phyloP scores from a whole-genome alignment of 2,329 filamentous ascomycete species.

The Cladosporium austrohemisphaericum region DNA sequence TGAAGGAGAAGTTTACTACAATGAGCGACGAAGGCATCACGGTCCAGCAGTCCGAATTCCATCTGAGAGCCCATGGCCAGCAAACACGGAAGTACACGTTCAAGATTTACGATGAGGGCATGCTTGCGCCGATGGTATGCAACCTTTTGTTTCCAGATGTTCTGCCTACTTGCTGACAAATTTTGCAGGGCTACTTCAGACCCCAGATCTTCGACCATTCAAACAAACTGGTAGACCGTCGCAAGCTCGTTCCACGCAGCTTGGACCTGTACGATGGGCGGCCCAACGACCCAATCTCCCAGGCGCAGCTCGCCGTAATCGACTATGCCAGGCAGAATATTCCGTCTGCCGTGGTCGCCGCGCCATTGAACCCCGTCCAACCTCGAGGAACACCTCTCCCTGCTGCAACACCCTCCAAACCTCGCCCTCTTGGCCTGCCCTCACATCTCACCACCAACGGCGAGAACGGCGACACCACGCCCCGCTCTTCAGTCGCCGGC shows the following conservation, averaged over 20 bases:
- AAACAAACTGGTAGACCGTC: constrained; percentile 72
- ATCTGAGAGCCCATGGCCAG: constrained; percentile 81
- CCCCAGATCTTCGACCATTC: constrained; percentile 81
- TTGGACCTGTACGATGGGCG: constrained; percentile 92
- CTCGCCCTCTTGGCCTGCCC: constrained; percentile 59
- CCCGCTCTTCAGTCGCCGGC: constrained; percentile 78
- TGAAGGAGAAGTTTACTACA: constrained; percentile 90
- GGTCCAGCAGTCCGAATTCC: constrained; percentile 84
- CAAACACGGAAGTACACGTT: constrained; percentile 91
- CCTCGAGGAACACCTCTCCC: constrained; percentile 25
- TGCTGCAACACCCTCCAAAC: constrained; percentile 28
- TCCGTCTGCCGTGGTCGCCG: constrained; percentile 38
- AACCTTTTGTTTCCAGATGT: background rate
- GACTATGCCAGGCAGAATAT: constrained; percentile 46
- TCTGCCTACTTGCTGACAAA: background rate
- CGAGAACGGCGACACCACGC: constrained; percentile 68
- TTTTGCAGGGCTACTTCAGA: constrained; percentile 70
- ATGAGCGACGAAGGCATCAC: constrained; percentile 87
- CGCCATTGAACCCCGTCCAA: constrained; percentile 45
- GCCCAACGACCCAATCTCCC: constrained; percentile 83
- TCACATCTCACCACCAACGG: constrained; percentile 63
- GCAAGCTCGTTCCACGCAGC: constrained; percentile 79
- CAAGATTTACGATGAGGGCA: constrained; percentile 95
- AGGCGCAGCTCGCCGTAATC: constrained; percentile 70
- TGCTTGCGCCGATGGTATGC: constrained; percentile 76